Evolutionary conservation across 257 asterid species (phyloP).

Genomic region (Jacaranda copaia): DNA sequence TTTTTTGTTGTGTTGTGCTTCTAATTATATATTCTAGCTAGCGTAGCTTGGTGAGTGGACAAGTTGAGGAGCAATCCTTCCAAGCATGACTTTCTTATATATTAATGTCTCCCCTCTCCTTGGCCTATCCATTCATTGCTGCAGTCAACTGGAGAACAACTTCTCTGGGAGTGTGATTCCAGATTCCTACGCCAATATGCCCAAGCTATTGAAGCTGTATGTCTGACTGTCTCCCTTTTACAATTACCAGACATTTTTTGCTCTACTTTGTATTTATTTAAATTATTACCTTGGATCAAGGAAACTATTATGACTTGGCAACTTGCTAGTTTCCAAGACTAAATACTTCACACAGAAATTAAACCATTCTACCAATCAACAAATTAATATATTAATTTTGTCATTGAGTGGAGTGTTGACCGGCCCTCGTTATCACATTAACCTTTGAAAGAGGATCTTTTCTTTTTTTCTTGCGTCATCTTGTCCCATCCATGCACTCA

Average conservation of each 20-base stretch:
- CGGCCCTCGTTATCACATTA: too few species aligned
- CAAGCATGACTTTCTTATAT: not conserved
- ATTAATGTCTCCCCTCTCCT: not conserved
- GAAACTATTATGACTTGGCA: not conserved
- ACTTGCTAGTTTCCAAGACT: too few species aligned
- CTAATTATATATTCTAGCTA: not conserved
- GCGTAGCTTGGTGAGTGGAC: not conserved
- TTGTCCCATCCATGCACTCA: too few species aligned
- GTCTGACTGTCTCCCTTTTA: constrained; percentile 20
- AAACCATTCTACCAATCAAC: too few species aligned
- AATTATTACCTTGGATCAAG: not conserved
- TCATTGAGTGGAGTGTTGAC: too few species aligned
- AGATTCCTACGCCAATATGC: constrained; percentile 41
- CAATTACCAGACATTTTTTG: not conserved
- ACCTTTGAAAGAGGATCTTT: too few species aligned
- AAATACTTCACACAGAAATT: too few species aligned
- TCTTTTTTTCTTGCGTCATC: too few species aligned
- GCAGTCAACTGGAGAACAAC: constrained; percentile 64
- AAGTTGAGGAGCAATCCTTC: not conserved
- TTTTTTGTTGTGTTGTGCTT: constrained; percentile 15
- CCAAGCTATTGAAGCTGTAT: constrained; percentile 54
- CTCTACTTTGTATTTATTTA: too few species aligned
- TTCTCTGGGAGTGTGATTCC: constrained; percentile 59
- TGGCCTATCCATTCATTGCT: not conserved
- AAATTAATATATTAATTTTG: too few species aligned